These are phyloP conservation scores for Phlyctochytrium arcticum DNA, from an alignment of 192 early-diverging fungal species.

Conservation along the genomic window DNA sequence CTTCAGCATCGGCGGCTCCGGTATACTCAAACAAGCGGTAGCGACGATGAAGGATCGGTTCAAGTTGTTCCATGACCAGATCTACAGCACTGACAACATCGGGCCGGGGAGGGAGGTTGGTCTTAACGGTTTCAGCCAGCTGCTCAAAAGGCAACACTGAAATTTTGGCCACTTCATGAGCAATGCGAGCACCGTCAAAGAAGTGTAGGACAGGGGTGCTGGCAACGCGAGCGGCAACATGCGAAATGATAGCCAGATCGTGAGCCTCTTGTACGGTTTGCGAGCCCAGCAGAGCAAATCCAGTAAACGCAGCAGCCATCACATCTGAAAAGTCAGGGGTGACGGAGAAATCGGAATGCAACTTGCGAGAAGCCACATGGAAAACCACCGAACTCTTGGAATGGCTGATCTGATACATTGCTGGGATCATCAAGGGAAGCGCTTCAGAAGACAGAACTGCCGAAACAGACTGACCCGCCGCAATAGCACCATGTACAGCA, in stretches of 20 bases:
- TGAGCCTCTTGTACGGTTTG: constrained; percentile 80
- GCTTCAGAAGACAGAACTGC: constrained; percentile 72
- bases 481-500: constrained; percentile 72
- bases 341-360: constrained; percentile 57
- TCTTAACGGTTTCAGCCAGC: constrained; percentile 33
- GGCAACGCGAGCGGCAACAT: constrained; percentile 63
- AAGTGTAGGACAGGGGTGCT: constrained; percentile 76
- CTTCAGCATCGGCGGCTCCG: constrained; percentile 67
- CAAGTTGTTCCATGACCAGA: constrained; percentile 43
- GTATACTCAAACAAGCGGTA: constrained; percentile 82
- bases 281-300: constrained; percentile 73
- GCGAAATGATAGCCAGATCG: constrained; percentile 80
- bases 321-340: constrained; percentile 66
- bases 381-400: constrained; percentile 66
- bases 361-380: constrained; percentile 72
- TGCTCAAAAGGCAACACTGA: constrained; percentile 48
- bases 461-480: constrained; percentile 37
- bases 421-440: constrained; percentile 76
- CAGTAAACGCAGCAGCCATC: constrained; percentile 70
- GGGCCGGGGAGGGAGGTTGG: background rate
- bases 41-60: constrained; percentile 45
- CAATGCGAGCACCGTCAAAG: constrained; percentile 65
- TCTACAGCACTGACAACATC: constrained; percentile 38
- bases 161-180: constrained; percentile 48
- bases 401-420: constrained; percentile 68